Conservation (phyloP, 1,284 basidiomycete species). For the Porodaedalea pini region DNA sequence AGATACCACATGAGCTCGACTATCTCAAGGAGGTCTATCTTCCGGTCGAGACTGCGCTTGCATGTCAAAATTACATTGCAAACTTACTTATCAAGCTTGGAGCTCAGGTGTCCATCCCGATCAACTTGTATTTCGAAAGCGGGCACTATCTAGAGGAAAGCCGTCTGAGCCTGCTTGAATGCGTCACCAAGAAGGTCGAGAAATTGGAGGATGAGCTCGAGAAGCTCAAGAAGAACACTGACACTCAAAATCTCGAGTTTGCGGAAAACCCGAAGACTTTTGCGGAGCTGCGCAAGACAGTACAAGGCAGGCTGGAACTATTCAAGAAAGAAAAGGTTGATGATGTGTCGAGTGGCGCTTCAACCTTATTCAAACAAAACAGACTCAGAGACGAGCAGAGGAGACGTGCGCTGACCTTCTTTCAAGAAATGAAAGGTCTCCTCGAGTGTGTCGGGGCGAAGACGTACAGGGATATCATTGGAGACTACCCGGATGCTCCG, state of each 20-base stretch:
- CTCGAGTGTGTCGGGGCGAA: slow-evolving; percentile 41
- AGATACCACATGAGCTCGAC: slow-evolving; percentile 20
- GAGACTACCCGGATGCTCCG: slow-evolving; percentile 25
- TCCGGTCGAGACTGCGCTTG: slow-evolving; percentile 44
- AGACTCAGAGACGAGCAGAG: not conserved
- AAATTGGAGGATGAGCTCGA: slow-evolving; percentile 26
- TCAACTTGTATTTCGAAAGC: slow-evolving; percentile 25
- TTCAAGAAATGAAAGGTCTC: slow-evolving; percentile 34
- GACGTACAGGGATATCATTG: slow-evolving; percentile 40
- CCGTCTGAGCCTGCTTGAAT: slow-evolving; percentile 38
- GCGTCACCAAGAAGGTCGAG: slow-evolving; percentile 33
- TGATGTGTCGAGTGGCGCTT: not conserved
- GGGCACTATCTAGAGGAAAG: slow-evolving; percentile 21
- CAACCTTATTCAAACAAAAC: not conserved
- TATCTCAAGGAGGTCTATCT: slow-evolving; percentile 27
- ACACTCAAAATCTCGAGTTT: slow-evolving; percentile 1
- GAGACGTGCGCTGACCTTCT: slow-evolving; percentile 31
- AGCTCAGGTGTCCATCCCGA: slow-evolving; percentile 37
- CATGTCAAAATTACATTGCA: slow-evolving; percentile 37
- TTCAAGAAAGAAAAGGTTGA: not conserved
- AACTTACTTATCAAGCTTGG: slow-evolving; percentile 43
- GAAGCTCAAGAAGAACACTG: slow-evolving; percentile 13
- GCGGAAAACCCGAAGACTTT: slow-evolving; percentile 11
- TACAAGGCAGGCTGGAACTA: not conserved
- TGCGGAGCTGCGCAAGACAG: not conserved